These are phyloP conservation scores for Hirsutella minnesotensis DNA, from an alignment of 2,329 filamentous ascomycete species.

Conservation along the genomic window DNA sequence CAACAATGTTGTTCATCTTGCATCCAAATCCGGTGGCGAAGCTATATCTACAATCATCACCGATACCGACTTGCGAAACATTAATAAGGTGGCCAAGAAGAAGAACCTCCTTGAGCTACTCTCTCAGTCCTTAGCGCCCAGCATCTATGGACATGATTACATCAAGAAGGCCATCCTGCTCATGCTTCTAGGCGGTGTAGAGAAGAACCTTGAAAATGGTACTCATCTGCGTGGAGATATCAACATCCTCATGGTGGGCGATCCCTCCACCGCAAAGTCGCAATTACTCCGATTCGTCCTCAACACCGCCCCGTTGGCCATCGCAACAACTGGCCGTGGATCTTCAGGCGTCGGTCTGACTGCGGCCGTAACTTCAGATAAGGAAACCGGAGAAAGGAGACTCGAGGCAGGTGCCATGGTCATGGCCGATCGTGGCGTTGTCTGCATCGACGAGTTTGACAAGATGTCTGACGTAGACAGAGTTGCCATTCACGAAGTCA, in stretches of 20 bases:
- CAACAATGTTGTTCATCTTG: slow-evolving; percentile 89
- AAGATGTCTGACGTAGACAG: slow-evolving; percentile 99
- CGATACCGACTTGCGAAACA: slow-evolving; percentile 94
- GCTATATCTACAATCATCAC: slow-evolving; percentile 88
- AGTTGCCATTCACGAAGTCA: slow-evolving; percentile 98
- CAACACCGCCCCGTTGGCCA: slow-evolving; percentile 91
- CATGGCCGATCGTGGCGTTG: slow-evolving; percentile 88
- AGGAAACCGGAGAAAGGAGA: slow-evolving; percentile 90
- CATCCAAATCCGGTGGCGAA: slow-evolving; percentile 90
- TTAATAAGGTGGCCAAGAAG: slow-evolving; percentile 95
- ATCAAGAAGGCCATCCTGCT: slow-evolving; percentile 96
- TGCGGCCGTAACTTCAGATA: slow-evolving; percentile 89
- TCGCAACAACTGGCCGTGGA: slow-evolving; percentile 91
- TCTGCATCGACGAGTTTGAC: slow-evolving; percentile 98
- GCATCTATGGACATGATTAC: slow-evolving; percentile 92
- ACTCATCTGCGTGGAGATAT: slow-evolving; percentile 97
- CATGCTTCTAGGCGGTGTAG: slow-evolving; percentile 89
- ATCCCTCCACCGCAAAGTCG: slow-evolving; percentile 97
- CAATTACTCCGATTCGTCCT: slow-evolving; percentile 92
- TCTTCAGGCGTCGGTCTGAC: slow-evolving; percentile 97
- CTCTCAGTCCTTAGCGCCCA: slow-evolving; percentile 87
- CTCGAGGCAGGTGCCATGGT: slow-evolving; percentile 98
- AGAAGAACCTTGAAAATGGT: slow-evolving; percentile 97
- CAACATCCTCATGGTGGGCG: slow-evolving; percentile 98
- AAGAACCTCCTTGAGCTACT: slow-evolving; percentile 86